Percentiles rank a stretch among this genome's conserved stretches.
Conservation (phyloP, 2,329 filamentous ascomycete species). For the Passalora sequoiae region DNA sequence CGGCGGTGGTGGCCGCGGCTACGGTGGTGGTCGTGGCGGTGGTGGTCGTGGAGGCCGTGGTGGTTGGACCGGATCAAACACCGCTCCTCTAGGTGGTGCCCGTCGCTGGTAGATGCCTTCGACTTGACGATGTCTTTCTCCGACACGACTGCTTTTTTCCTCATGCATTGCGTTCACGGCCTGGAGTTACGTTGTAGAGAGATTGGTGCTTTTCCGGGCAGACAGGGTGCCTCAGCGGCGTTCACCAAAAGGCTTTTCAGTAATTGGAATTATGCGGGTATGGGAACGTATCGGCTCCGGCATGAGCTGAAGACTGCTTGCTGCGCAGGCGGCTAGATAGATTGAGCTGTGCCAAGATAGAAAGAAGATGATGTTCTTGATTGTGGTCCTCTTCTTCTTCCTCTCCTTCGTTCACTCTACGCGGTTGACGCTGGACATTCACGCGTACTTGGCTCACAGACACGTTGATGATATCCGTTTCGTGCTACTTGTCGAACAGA, state of each 20-base stretch:
- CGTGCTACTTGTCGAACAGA: no score
- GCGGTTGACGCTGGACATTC: no score
- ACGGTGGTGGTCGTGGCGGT: conserved; percentile 58
- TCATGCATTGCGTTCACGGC: conserved; percentile 18
- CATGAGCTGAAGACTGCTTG: conserved; percentile 5
- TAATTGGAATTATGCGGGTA: conserved; percentile 1
- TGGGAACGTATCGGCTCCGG: conserved; percentile 14
- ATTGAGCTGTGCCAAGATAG: conserved; percentile 4
- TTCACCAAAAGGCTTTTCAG: conserved; percentile 3
- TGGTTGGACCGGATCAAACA: conserved; percentile 53
- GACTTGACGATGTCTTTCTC: not conserved
- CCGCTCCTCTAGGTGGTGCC: conserved; percentile 53
- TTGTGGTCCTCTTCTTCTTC: not conserved
- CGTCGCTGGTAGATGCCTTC: conserved; percentile 47
- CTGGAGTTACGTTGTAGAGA: conserved; percentile 19
- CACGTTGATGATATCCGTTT: no score
- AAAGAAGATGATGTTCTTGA: conserved; percentile 1
- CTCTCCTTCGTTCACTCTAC: not conserved
- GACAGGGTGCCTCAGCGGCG: not conserved
- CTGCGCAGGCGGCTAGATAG: conserved; percentile 7
- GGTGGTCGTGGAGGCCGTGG: conserved; percentile 35
- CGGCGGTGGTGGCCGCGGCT: conserved; percentile 62
- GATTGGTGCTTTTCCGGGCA: conserved; percentile 4
- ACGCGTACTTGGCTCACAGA: no score
- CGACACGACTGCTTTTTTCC: conserved; percentile 8